These are phyloP conservation scores for Larix sibirica DNA, from an alignment of 83 land plant genomes.

Conservation along the genomic window DNA sequence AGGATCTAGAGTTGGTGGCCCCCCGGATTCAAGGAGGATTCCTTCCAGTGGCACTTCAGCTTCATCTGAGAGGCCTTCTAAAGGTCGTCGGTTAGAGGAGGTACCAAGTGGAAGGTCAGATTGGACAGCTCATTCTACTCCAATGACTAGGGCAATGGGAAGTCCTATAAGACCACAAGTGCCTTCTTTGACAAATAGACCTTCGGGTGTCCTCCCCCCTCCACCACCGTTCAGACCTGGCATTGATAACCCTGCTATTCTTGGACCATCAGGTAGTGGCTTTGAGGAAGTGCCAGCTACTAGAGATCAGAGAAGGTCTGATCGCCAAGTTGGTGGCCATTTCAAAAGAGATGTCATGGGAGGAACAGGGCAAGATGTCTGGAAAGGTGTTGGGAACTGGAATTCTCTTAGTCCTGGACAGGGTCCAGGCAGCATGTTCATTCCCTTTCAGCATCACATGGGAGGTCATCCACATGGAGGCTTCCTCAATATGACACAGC, in stretches of 20 bases:
- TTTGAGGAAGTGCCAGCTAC: slow-evolving; percentile 9
- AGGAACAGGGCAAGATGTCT: slow-evolving; percentile 13
- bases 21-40: slow-evolving; percentile 4
- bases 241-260: slow-evolving; percentile 19
- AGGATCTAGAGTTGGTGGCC: background rate
- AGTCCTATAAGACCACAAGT: slow-evolving; percentile 9
- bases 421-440: slow-evolving; percentile 16
- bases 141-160: background rate
- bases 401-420: slow-evolving; percentile 11
- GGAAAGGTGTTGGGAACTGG: slow-evolving; percentile 21
- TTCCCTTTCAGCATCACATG: slow-evolving; percentile 15
- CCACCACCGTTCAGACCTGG: slow-evolving; percentile 25
- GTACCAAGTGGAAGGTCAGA: slow-evolving; percentile 2
- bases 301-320: slow-evolving; percentile 16
- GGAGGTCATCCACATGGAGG: slow-evolving; percentile 11
- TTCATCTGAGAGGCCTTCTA: slow-evolving; percentile 11
- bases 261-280: slow-evolving; percentile 10
- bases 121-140: slow-evolving; percentile 6
- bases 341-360: slow-evolving; percentile 9
- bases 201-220: slow-evolving; percentile 16
- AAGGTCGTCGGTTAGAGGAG: slow-evolving; percentile 8
- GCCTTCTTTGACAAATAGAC: slow-evolving; percentile 2
- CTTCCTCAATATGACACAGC: slow-evolving; percentile 16
- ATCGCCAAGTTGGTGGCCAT: slow-evolving; percentile 11
- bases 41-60: background rate